Evolutionary conservation across 1,139 yeast genomes (phyloP).

Genomic region (Lodderomyces beijingensis): DNA sequence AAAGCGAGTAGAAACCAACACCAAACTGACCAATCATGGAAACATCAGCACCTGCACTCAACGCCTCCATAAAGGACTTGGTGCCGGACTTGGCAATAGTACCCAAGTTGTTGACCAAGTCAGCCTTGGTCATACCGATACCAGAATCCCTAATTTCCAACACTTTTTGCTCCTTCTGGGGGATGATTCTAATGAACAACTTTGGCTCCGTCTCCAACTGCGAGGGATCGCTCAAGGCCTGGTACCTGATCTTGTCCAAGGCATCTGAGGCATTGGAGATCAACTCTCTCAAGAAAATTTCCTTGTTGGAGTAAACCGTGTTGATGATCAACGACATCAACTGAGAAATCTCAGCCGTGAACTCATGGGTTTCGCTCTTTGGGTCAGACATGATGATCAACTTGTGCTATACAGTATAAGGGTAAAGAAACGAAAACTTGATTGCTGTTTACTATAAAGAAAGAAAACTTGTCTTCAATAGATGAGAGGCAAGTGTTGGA

Average conservation of each 20-base stretch:
- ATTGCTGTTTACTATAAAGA: too few species aligned
- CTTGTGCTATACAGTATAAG: too few species aligned
- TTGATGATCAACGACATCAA: slow-evolving; percentile 99
- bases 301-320: slow-evolving; percentile 99
- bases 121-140: slow-evolving; percentile 99
- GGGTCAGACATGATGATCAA: slow-evolving; percentile 45
- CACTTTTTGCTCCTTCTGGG: slow-evolving; percentile 89
- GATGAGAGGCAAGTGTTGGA: neutral
- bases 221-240: slow-evolving; percentile 88
- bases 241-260: slow-evolving; percentile 92
- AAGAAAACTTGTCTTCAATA: slow-evolving; percentile 1
- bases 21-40: slow-evolving; percentile 99
- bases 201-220: slow-evolving; percentile 94
- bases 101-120: slow-evolving; percentile 98
- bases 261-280: slow-evolving; percentile 92
- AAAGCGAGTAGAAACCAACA: slow-evolving; percentile 99
- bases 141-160: slow-evolving; percentile 99
- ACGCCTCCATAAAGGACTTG: slow-evolving; percentile 98
- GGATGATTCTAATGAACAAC: slow-evolving; percentile 94
- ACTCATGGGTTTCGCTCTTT: slow-evolving; percentile 82
- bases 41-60: slow-evolving; percentile 99
- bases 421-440: too few species aligned
- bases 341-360: slow-evolving; percentile 99
- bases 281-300: slow-evolving; percentile 97
- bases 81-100: slow-evolving; percentile 99